phyloP scores from a whole-genome alignment of 257 asterid species.

The Phtheirospermum japonicum region DNA sequence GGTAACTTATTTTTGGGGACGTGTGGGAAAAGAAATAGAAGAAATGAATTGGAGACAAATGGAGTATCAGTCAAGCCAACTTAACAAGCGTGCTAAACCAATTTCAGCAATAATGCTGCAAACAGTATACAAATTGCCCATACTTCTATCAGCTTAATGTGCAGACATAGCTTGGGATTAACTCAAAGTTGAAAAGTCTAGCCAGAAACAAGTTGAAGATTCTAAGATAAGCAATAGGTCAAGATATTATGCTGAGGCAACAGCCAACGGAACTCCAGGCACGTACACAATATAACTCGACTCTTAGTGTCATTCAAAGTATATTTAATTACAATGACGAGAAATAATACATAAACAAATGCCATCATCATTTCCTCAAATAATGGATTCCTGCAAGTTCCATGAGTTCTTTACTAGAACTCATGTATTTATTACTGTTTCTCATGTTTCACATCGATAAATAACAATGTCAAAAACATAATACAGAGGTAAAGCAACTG shows the following conservation, averaged over 20 bases:
- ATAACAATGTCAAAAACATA: slow-evolving; percentile 15
- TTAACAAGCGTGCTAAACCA: too few relatives aligned
- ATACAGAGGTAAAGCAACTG: slow-evolving; percentile 1
- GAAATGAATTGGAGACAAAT: too few relatives aligned
- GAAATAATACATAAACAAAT: slow-evolving; percentile 2
- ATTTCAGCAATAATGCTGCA: slow-evolving; percentile 10
- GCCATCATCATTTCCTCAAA: not conserved
- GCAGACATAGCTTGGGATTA: not conserved
- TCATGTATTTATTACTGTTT: not conserved
- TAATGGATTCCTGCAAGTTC: slow-evolving; percentile 1
- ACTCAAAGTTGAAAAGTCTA: not conserved
- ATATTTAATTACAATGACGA: not conserved
- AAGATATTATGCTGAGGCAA: not conserved
- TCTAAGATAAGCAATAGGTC: slow-evolving; percentile 1
- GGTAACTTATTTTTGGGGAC: too few relatives aligned
- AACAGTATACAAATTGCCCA: too few relatives aligned
- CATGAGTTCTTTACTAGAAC: not conserved
- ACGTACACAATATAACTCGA: not conserved
- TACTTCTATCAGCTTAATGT: slow-evolving; percentile 10
- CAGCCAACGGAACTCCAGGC: too few relatives aligned
- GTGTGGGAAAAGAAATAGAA: too few relatives aligned
- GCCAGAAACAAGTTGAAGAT: slow-evolving; percentile 14
- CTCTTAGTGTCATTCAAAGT: not conserved
- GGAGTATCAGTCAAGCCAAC: too few relatives aligned
- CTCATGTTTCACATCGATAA: not conserved